Evolutionary conservation across 1,284 basidiomycete species (phyloP), one percentile per base, ranked within the genome.

Genomic region (Cystobasidium pallidum): DNA sequence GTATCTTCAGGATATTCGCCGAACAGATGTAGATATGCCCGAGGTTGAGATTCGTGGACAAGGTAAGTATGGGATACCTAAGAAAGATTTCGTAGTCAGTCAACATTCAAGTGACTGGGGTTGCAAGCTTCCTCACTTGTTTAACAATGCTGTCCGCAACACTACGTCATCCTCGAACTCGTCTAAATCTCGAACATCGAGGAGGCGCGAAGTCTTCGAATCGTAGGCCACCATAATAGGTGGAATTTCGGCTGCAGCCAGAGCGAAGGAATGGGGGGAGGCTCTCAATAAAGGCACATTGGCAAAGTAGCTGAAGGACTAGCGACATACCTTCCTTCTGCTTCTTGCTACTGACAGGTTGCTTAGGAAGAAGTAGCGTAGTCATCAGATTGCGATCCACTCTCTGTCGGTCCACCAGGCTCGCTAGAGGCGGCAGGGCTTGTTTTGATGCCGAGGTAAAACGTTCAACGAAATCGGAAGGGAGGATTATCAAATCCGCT

Each of bases 391-490:
- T 80, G 83, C 67, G 80, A 80, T 91, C 86, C 2, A 86, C 84
- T 39, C 94, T 86, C 81, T 94, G 94, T 78, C 88, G 89, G 81
- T 96, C 89, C 41, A 96, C 83, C 0, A 96, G 81, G 0, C 82
- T 83, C 34, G 86, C 85, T 24, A 97, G 85, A 6, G 89, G 84
- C 28, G 58, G 68, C n/a, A 62, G 43, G 7, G 17, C 72, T 52
- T n/a, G 64, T 36, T 28, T 54, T 6, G 13, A 49, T 8, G 30
- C 41, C 26, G 58, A 30, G 3, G 61, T 47, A 24, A 0, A 83
- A 0, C 91, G 89, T 11, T 92, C 88, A 21, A 93, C 85, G 67
- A 96, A 89, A 81, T 97, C 94, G 80, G 92, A 95, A 1, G 94
- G 90, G 0, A 95, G 85, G n/a, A 97, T 81, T 49, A 96, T 86